Base-by-base conservation (phyloP, 2,329 filamentous ascomycete species). In the Fusarium buharicum region DNA sequence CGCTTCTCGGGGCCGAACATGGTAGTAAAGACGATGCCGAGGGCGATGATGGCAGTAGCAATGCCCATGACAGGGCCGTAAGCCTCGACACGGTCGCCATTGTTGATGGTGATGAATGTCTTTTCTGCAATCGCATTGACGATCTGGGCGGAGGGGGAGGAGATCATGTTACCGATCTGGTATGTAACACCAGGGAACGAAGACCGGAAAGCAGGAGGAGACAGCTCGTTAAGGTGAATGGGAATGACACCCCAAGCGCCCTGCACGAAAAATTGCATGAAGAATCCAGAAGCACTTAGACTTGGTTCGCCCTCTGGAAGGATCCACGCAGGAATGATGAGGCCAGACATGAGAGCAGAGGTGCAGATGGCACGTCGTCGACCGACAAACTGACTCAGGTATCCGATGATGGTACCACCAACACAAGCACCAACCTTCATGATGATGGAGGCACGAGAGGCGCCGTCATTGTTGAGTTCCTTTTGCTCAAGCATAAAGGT, bases 391-490 rank as follows among this genome's bases (percentile, higher is more conserved):
- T 94, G 90, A 8, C 88, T 91, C 8, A 87, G 68, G 73, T 93
- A 93, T 18, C 91, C 91, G 56, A 91, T 84, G 59, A 90, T 85
- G 37, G 86, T 88, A 22, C 90, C 90, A 30, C 90, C 90, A 1
- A 92, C 85, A 66, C 89, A 90, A 38, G 90, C 90, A 22, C 91
- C 90, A 1, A 84, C 86, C 77, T 93, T 93, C 87, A 92, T 92
- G 55, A 93, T 76, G 66, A 93, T 93, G n/a, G 86, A 89, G 14
- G 90, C 90, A n/a, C 89, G 86, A 8, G 84, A 89, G 5, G 90
- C 88, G 1, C 81, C 82, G 2, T 78, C 71, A 68, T 91, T 89
- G 50, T 81, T 70, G 55, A 93, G 81, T 62, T 87, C 86, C 76
- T 93, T 93, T 67, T 91, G 83, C 5, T 82, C 83, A 34, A 89